Conservation (phyloP, 371 early-diverging fungal genomes). For the Mucor saturninus region DNA sequence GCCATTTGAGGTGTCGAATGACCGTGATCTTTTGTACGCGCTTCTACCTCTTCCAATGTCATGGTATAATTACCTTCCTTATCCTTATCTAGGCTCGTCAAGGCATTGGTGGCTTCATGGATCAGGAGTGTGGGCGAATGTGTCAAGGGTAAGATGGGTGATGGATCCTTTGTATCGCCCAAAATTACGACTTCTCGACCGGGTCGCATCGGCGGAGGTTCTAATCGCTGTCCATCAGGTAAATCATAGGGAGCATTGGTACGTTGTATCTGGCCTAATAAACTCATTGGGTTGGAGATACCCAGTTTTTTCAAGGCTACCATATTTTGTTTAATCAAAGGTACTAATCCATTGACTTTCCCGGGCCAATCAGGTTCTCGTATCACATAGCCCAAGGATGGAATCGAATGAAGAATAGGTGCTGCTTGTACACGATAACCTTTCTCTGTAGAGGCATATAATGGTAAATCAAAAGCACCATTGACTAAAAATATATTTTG, state of each 20-base stretch:
- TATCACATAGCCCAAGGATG: conserved; percentile 59
- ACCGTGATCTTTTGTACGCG: conserved; percentile 51
- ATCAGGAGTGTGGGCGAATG: conserved; percentile 42
- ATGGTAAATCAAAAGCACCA: conserved; percentile 10
- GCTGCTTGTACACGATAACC: conserved; percentile 42
- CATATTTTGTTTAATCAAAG: conserved; percentile 46
- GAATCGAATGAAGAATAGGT: conserved; percentile 58
- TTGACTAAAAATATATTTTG: conserved; percentile 25
- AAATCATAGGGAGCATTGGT: conserved; percentile 38
- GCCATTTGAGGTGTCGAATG: conserved; percentile 75
- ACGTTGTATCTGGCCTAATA: conserved; percentile 53
- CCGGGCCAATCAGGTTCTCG: conserved; percentile 49
- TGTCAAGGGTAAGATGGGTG: conserved; percentile 23
- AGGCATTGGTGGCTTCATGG: conserved; percentile 69
- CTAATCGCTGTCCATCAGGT: conserved; percentile 53
- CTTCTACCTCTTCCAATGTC: conserved; percentile 41
- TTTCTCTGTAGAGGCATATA: conserved; percentile 3
- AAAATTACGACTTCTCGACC: conserved; percentile 60
- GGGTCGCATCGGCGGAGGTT: conserved; percentile 40
- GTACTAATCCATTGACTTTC: conserved; percentile 46
- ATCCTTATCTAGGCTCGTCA: conserved; percentile 40
- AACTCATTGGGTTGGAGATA: conserved; percentile 49
- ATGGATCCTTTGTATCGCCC: conserved; percentile 62
- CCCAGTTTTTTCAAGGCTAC: conserved; percentile 37
- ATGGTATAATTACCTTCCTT: conserved; percentile 11